These are phyloP conservation scores for Lathyrus aphaca DNA, from an alignment of 306 rosid genomes.

Conservation along the genomic window DNA sequence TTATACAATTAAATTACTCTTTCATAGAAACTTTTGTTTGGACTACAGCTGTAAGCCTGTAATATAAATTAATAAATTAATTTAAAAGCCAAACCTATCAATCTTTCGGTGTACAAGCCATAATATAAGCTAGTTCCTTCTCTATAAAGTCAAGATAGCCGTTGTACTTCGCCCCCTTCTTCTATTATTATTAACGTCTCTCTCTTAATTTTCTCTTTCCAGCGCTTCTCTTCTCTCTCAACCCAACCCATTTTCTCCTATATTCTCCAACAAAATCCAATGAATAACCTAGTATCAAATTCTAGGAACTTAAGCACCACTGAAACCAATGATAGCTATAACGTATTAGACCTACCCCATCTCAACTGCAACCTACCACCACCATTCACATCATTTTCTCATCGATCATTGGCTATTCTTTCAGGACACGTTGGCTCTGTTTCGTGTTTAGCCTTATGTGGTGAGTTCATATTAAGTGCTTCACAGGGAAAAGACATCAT, in stretches of 20 bases:
- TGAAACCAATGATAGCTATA: constrained; percentile 56
- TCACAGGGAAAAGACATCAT: constrained; percentile 86
- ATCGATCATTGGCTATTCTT: constrained; percentile 70
- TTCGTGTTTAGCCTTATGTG: constrained; percentile 81
- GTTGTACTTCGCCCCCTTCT: constrained; percentile 45
- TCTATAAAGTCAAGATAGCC: constrained; percentile 58
- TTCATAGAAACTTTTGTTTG: too few relatives aligned
- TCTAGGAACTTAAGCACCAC: constrained; percentile 37
- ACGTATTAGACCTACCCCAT: constrained; percentile 4
- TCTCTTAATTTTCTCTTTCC: background rate
- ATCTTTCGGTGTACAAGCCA: too few relatives aligned
- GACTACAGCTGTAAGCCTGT: too few relatives aligned
- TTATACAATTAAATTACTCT: too few relatives aligned
- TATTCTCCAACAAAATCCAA: constrained; percentile 20
- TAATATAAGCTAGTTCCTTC: too few relatives aligned
- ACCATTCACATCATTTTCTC: constrained; percentile 37
- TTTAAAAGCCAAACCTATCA: too few relatives aligned
- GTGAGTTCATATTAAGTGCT: constrained; percentile 90
- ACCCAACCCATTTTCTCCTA: background rate
- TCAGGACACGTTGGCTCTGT: constrained; percentile 78
- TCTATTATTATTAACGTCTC: constrained; percentile 21
- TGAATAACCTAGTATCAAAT: constrained; percentile 39
- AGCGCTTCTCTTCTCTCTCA: constrained; percentile 18
- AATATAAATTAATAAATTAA: too few relatives aligned
- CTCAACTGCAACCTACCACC: constrained; percentile 17